Evolutionary conservation across 108 stramenopile genomes (phyloP), one percentile per base, ranked within the genome.

Genomic region (Nannochloropsis gaditana): DNA sequence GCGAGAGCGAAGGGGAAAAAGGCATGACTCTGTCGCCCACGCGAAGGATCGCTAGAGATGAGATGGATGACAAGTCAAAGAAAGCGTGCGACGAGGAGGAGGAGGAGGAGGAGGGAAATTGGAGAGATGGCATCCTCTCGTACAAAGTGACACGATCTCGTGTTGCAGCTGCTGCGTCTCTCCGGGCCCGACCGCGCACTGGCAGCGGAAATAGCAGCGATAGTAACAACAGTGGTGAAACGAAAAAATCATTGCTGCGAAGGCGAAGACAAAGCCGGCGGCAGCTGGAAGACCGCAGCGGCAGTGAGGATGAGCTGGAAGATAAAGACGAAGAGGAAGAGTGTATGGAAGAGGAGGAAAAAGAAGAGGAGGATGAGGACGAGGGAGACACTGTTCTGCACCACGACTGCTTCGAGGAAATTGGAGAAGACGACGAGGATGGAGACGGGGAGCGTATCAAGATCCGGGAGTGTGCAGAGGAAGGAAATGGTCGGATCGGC

Each of bases 31-130:
- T 73, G 59, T 6, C 59, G 59, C 15, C n/a, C 5, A 73, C 2
- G 59, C 19, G 2, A 6, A 73, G 59, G 59, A 3, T n/a, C 19
- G 8, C 59, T n/a, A 8, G 59, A 73, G 59, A 8, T n/a, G n/a
- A 73, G n/a, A 6, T n/a, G n/a, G 59, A 73, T 8, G 59, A 73
- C n/a, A n/a, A 8, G n/a, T 15, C 3, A 73, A 3, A 73, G 59
- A 73, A 73, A 4, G 59, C 15, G 31, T 31, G 31, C 31, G 31
- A 31, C 31, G 31, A 31, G 59, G 59, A 73, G 6, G 59, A 73
- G 59, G 59, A 73, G 59, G 59, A 73, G 59, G 59, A 73, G 8
- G 59, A 73, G 59, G 59, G n/a, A n/a, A n/a, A 73, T 15, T n/a
- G n/a, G n/a, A 15, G 59, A 73, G 5, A n/a, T 15, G 59, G 15